These are phyloP conservation scores for Xylariaceae sp. DNA, from an alignment of 2,329 filamentous ascomycete species.

Conservation along the genomic window DNA sequence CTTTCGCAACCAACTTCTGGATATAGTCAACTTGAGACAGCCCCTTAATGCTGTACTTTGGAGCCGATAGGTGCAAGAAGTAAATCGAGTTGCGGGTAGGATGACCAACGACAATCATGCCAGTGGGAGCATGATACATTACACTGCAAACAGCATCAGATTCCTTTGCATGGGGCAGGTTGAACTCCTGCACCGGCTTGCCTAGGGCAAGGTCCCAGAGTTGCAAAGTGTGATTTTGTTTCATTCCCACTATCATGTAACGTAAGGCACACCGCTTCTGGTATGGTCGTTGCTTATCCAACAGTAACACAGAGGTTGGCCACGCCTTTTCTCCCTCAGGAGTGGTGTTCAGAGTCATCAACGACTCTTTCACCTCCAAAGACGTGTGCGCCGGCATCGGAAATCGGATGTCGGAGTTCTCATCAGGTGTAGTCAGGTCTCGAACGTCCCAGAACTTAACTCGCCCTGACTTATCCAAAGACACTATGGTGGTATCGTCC, in stretches of 20 bases:
- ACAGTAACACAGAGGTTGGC: constrained; percentile 91
- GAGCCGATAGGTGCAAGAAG: constrained; percentile 91
- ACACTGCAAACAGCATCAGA: constrained; percentile 98
- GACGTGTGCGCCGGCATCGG: constrained; percentile 52
- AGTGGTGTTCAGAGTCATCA: constrained; percentile 83
- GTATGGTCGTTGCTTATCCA: constrained; percentile 94
- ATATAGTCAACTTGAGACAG: constrained; percentile 89
- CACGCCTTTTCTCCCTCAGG: constrained; percentile 89
- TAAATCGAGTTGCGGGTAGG: constrained; percentile 97
- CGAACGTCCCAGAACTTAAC: constrained; percentile 99
- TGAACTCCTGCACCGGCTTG: constrained; percentile 95
- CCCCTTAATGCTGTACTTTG: constrained; percentile 79
- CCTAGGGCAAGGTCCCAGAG: constrained; percentile 95
- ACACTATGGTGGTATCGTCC: constrained; percentile 90
- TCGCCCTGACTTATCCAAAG: constrained; percentile 91
- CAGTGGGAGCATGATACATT: constrained; percentile 85
- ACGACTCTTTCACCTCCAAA: constrained; percentile 77
- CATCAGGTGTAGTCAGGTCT: constrained; percentile 58
- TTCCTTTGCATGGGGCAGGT: constrained; percentile 92
- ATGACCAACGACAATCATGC: constrained; percentile 92
- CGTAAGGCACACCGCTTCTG: constrained; percentile 83
- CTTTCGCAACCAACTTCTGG: constrained; percentile 68
- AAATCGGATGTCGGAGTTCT: constrained; percentile 45
- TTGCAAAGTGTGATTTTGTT: constrained; percentile 98
- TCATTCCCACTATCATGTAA: constrained; percentile 96